Conservation (phyloP, 139 green algal genomes). For the Coelastrella sp. region DNA sequence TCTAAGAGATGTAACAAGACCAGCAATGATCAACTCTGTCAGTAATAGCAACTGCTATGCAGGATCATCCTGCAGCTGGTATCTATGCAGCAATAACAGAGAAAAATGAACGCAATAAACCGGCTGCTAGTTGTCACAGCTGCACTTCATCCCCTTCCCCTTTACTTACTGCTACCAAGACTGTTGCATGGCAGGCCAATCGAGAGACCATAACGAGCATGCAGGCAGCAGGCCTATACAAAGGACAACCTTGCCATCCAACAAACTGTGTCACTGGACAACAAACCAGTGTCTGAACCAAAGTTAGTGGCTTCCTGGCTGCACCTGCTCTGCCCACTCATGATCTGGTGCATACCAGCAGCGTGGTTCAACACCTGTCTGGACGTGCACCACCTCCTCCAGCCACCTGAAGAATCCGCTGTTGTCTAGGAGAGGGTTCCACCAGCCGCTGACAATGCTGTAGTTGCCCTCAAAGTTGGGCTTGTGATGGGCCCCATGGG, state of each 20-base stretch:
- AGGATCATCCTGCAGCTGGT: too few species aligned
- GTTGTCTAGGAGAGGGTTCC: constrained; percentile 91
- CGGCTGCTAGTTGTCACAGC: too few species aligned
- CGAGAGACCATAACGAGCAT: too few species aligned
- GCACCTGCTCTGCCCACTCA: constrained; percentile 55
- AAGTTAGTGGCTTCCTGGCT: neutral
- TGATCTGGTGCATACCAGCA: constrained; percentile 84
- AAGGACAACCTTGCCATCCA: neutral
- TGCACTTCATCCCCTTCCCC: too few species aligned
- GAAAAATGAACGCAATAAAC: too few species aligned
- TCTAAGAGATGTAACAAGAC: neutral
- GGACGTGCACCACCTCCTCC: constrained; percentile 71
- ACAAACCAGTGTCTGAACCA: neutral
- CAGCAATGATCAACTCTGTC: neutral
- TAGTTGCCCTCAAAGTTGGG: constrained; percentile 97
- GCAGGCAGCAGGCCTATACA: neutral
- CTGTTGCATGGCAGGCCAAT: too few species aligned
- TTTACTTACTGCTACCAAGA: too few species aligned
- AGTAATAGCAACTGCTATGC: too few species aligned
- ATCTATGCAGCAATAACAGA: too few species aligned
- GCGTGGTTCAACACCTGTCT: constrained; percentile 89
- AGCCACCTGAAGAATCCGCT: constrained; percentile 72
- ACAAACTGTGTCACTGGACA: neutral
- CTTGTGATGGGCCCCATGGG: constrained; percentile 94
- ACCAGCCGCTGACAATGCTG: constrained; percentile 94